A percentile compares a stretch with the other conserved stretches of the same genome.
These are phyloP conservation scores for Suillus discolor DNA, from an alignment of 768 basidiomycete genomes.

Conservation along the genomic window DNA sequence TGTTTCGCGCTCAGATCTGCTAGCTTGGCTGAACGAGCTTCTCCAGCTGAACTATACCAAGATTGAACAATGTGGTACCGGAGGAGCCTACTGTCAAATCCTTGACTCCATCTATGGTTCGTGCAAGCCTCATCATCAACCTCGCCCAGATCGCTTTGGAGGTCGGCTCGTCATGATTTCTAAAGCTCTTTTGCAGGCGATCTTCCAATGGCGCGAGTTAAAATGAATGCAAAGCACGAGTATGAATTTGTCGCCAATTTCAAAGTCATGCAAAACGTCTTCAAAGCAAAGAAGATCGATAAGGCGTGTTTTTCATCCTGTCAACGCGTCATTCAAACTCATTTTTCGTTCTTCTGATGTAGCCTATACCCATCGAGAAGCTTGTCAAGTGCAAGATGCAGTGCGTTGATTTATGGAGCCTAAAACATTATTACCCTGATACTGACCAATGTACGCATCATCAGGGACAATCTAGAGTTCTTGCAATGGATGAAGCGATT, in stretches of 20 bases:
- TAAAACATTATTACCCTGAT: constrained; percentile 9
- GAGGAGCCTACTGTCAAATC: constrained; percentile 93
- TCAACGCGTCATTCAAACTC: constrained; percentile 8
- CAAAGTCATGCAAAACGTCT: constrained; percentile 91
- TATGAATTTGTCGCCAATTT: constrained; percentile 96
- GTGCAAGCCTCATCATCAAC: constrained; percentile 29
- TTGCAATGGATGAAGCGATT: constrained; percentile 96
- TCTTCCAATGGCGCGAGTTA: constrained; percentile 88
- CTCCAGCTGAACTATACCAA: constrained; percentile 91
- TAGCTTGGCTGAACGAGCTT: constrained; percentile 94
- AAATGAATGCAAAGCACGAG: constrained; percentile 95
- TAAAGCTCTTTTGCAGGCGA: constrained; percentile 58
- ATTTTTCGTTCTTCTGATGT: constrained; percentile 16
- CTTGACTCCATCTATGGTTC: constrained; percentile 92
- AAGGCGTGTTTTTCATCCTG: constrained; percentile 56
- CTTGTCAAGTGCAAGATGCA: constrained; percentile 99
- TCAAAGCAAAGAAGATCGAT: constrained; percentile 93
- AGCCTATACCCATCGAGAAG: constrained; percentile 96
- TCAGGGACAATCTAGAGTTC: constrained; percentile 96
- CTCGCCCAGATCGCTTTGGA: constrained; percentile 20
- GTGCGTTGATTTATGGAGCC: constrained; percentile 47
- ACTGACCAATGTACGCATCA: constrained; percentile 17
- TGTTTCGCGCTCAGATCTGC: constrained; percentile 78
- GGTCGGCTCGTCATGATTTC: constrained; percentile 14
- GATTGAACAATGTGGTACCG: constrained; percentile 88